phyloP scores from a whole-genome alignment of 129 eudicot genomes.

The Solidago caesia region DNA sequence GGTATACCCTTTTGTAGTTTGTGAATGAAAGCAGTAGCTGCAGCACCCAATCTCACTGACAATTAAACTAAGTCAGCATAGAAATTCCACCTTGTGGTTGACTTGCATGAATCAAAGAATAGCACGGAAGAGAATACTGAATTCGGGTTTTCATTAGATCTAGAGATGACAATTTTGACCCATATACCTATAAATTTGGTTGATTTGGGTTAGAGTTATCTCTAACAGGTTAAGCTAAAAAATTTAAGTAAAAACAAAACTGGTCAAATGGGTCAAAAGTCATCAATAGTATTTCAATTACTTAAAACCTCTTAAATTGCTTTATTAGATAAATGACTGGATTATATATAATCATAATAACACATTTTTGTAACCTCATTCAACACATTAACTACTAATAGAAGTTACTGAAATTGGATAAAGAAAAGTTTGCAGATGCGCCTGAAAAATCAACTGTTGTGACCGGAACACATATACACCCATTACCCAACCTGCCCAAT shows the following conservation, averaged over 20 bases:
- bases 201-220: neutral
- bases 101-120: neutral
- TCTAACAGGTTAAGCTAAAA: neutral
- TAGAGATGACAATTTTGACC: neutral
- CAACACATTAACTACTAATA: neutral
- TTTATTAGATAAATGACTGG: neutral
- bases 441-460: neutral
- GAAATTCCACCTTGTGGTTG: neutral
- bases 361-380: too few relatives aligned
- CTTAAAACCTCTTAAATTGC: neutral
- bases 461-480: neutral
- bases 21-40: constrained; percentile 80
- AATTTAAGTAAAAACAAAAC: too few relatives aligned
- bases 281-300: neutral
- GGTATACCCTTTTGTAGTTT: constrained; percentile 83
- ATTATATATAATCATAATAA: too few relatives aligned
- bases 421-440: neutral
- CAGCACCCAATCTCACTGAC: constrained; percentile 84
- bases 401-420: neutral
- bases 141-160: neutral
- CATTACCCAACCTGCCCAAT: neutral
- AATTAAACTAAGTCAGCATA: constrained; percentile 2
- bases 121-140: neutral
- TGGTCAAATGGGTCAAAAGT: neutral
- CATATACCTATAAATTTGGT: neutral